Percentiles rank a stretch among this genome's conserved stretches.
phyloP scores from a whole-genome alignment of 139 green algal species.

The Closterium sp. region DNA sequence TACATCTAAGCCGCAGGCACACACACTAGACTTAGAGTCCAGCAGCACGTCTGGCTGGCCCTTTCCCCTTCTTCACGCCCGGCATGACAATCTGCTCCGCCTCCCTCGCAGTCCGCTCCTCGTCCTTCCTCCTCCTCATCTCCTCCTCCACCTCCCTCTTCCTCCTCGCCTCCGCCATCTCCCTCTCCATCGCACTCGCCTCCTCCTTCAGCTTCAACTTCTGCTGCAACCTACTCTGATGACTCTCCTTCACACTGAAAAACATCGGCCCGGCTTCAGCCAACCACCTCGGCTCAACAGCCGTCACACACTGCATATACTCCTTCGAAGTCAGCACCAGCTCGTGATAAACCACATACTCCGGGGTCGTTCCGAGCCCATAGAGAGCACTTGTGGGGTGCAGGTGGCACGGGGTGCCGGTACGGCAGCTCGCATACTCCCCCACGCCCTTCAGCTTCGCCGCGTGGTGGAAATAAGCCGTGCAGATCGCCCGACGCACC shows the following conservation, averaged over 20 bases:
- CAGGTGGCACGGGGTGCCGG: slow-evolving; percentile 82
- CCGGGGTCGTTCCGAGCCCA: slow-evolving; percentile 87
- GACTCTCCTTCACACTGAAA: slow-evolving; percentile 88
- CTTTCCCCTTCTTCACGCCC: slow-evolving; percentile 42
- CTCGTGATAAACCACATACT: slow-evolving; percentile 98
- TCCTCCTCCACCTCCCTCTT: slow-evolving; percentile 55
- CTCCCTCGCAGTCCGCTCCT: slow-evolving; percentile 55
- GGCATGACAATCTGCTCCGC: slow-evolving; percentile 71
- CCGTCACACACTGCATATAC: slow-evolving; percentile 98
- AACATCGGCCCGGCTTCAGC: slow-evolving; percentile 98
- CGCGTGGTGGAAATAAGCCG: slow-evolving; percentile 95
- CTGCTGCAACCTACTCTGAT: slow-evolving; percentile 76
- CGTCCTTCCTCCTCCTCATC: slow-evolving; percentile 47
- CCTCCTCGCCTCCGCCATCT: slow-evolving; percentile 79
- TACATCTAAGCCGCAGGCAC: no score
- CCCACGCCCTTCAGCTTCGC: slow-evolving; percentile 92
- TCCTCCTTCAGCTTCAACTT: slow-evolving; percentile 71
- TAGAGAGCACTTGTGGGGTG: slow-evolving; percentile 89
- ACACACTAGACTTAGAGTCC: neutral
- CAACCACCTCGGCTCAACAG: slow-evolving; percentile 96
- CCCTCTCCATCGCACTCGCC: slow-evolving; percentile 57
- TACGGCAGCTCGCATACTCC: slow-evolving; percentile 87
- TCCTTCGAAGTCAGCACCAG: slow-evolving; percentile 96
- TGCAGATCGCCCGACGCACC: slow-evolving; percentile 93
- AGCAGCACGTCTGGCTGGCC: no score